These are phyloP conservation scores for Fereydounia khargensis DNA, from an alignment of 1,284 basidiomycete genomes.

Conservation along the genomic window DNA sequence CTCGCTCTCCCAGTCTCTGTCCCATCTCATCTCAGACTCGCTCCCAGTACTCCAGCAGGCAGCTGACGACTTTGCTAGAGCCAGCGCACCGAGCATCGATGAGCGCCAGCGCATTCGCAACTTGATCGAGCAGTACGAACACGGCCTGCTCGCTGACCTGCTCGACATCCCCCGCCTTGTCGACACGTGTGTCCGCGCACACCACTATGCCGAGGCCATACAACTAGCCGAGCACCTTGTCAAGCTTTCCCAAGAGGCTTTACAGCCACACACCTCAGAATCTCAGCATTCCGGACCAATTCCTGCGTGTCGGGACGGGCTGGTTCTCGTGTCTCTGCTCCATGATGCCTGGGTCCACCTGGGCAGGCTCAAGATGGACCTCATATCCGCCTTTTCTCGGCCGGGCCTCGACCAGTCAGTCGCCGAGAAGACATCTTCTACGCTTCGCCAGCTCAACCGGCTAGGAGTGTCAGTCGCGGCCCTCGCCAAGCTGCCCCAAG, in stretches of 20 bases:
- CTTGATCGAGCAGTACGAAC: constrained; percentile 59
- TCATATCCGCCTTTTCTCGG: constrained; percentile 76
- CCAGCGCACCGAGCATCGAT: constrained; percentile 7
- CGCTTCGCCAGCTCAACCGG: constrained; percentile 73
- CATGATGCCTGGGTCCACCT: constrained; percentile 72
- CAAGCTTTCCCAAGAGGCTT: constrained; percentile 60
- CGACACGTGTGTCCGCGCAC: constrained; percentile 85
- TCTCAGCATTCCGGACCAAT: no score
- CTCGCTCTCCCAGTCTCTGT: constrained; percentile 9
- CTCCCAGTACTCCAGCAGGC: constrained; percentile 17
- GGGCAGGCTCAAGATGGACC: constrained; percentile 63
- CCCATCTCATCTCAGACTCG: constrained; percentile 7
- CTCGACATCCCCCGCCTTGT: constrained; percentile 85
- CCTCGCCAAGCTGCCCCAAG: constrained; percentile 3
- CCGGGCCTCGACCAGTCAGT: constrained; percentile 77
- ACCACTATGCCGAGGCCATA: constrained; percentile 84
- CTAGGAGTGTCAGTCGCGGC: constrained; percentile 7
- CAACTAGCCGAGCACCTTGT: constrained; percentile 72
- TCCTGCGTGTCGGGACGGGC: constrained; percentile 49
- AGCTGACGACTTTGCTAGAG: constrained; percentile 8
- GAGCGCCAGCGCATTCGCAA: constrained; percentile 15
- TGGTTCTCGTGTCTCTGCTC: constrained; percentile 72
- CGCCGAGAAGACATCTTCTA: constrained; percentile 80
- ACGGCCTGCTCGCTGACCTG: constrained; percentile 83
- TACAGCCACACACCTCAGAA: neutral